phyloP scores from a whole-genome alignment of 495 filamentous ascomycete species.

The Hyaloscypha bicolor region DNA sequence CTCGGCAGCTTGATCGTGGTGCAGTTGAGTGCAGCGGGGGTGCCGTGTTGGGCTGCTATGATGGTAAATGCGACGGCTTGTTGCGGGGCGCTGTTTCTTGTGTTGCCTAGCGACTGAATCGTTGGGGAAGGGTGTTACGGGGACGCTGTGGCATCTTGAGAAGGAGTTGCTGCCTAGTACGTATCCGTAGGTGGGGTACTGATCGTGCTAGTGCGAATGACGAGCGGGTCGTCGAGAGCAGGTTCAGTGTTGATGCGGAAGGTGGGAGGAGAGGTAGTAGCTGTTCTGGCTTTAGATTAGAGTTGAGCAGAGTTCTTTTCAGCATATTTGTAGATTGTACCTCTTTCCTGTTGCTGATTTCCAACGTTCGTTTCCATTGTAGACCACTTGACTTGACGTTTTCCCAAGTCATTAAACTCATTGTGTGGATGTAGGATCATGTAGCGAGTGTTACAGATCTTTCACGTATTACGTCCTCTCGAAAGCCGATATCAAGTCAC shows the following conservation, averaged over 20 bases:
- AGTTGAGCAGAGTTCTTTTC: not conserved
- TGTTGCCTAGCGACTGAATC: not conserved
- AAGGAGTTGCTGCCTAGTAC: slow-evolving; percentile 17
- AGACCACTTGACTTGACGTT: no score
- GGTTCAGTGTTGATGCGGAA: not conserved
- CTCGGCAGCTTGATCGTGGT: slow-evolving; percentile 36
- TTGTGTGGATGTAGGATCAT: no score
- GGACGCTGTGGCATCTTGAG: not conserved
- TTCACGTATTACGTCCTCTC: no score
- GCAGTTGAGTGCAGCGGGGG: slow-evolving; percentile 16
- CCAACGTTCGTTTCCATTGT: not conserved
- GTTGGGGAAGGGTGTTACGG: not conserved
- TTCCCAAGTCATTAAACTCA: no score
- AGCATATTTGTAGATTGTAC: not conserved
- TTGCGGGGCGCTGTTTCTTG: slow-evolving; percentile 19
- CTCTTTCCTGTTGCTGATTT: not conserved
- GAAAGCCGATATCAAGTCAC: no score
- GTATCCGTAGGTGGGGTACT: not conserved
- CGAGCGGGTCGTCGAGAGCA: not conserved
- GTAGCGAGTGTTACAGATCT: no score
- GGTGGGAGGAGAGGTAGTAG: not conserved
- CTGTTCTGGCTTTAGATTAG: not conserved
- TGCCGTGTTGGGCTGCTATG: slow-evolving; percentile 34
- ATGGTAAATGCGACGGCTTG: slow-evolving; percentile 24
- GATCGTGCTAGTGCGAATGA: not conserved